Evolutionary conservation across 2,329 filamentous ascomycete species (phyloP).

Genomic region (Penicillium hordei): DNA sequence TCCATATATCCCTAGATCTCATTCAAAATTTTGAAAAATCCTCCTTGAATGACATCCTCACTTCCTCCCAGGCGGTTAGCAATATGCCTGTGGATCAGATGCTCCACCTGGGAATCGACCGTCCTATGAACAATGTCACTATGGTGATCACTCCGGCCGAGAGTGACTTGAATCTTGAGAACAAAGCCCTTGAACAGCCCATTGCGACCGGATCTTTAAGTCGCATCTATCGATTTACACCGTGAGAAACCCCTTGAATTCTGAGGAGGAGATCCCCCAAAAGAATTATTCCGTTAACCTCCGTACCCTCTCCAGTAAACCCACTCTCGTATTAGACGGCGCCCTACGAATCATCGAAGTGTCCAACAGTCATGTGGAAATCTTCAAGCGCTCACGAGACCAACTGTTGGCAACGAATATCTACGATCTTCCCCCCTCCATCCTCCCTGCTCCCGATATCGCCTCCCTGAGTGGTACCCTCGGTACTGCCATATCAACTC

Average conservation of each 20-base stretch:
- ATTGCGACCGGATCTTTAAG: not conserved
- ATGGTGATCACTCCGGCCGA: slow-evolving; percentile 28
- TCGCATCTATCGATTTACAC: slow-evolving; percentile 10
- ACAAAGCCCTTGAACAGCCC: not conserved
- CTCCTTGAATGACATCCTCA: slow-evolving; percentile 7
- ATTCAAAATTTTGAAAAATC: not conserved
- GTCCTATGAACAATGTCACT: slow-evolving; percentile 19
- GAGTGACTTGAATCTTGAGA: slow-evolving; percentile 6
- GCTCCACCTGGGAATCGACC: slow-evolving; percentile 26
- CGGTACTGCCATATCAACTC: slow-evolving; percentile 38
- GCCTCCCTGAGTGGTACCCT: slow-evolving; percentile 40
- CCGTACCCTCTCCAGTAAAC: slow-evolving; percentile 14
- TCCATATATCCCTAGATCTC: not conserved
- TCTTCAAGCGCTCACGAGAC: slow-evolving; percentile 36
- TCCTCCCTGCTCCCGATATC: slow-evolving; percentile 38
- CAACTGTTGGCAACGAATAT: slow-evolving; percentile 40
- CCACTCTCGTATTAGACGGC: slow-evolving; percentile 42
- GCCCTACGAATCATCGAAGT: slow-evolving; percentile 42
- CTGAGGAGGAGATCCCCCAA: not conserved
- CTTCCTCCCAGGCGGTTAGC: not conserved
- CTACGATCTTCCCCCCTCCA: slow-evolving; percentile 39
- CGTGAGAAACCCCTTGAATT: not conserved
- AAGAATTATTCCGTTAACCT: not conserved
- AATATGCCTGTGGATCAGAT: slow-evolving; percentile 22
- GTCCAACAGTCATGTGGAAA: slow-evolving; percentile 45